phyloP scores from a whole-genome alignment of 2,329 filamentous ascomycete genomes.

The Penicillium glabrum region DNA sequence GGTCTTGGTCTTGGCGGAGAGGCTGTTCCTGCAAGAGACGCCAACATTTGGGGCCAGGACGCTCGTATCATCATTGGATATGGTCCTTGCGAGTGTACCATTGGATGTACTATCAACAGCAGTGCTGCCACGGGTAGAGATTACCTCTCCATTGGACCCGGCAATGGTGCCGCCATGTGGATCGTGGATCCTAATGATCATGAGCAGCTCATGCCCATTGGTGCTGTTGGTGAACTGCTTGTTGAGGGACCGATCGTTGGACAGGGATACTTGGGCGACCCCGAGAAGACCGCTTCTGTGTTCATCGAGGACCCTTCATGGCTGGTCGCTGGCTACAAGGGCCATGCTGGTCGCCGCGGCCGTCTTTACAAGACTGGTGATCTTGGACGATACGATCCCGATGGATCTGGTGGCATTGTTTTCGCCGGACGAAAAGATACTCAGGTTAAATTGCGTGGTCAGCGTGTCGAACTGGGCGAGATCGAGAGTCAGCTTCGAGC shows the following conservation, averaged over 20 bases:
- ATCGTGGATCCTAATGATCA: constrained; percentile 42
- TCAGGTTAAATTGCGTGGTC: constrained; percentile 44
- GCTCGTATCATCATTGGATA: constrained; percentile 48
- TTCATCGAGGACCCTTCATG: constrained; percentile 42
- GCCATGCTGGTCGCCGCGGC: constrained; percentile 26
- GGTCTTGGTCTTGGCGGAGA: constrained; percentile 47
- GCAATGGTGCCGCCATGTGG: constrained; percentile 40
- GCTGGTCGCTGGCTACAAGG: constrained; percentile 30
- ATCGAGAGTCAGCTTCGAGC: constrained; percentile 38
- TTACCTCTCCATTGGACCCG: constrained; percentile 41
- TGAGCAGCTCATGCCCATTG: constrained; percentile 40
- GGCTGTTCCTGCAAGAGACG: constrained; percentile 41
- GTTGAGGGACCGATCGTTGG: constrained; percentile 50
- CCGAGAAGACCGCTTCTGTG: constrained; percentile 33
- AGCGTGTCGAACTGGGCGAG: constrained; percentile 45
- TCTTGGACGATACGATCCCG: constrained; percentile 37
- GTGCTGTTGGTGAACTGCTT: constrained; percentile 49
- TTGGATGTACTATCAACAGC: constrained; percentile 42
- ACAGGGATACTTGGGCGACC: constrained; percentile 47
- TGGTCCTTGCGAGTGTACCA: constrained; percentile 44
- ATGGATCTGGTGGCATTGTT: constrained; percentile 38
- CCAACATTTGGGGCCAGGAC: constrained; percentile 42
- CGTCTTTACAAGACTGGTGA: constrained; percentile 45
- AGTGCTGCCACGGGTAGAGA: constrained; percentile 33
- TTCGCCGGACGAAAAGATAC: constrained; percentile 42